These are phyloP conservation scores for Macrophomina pseudophaseolina DNA, from an alignment of 2,329 filamentous ascomycete species.

Conservation along the genomic window DNA sequence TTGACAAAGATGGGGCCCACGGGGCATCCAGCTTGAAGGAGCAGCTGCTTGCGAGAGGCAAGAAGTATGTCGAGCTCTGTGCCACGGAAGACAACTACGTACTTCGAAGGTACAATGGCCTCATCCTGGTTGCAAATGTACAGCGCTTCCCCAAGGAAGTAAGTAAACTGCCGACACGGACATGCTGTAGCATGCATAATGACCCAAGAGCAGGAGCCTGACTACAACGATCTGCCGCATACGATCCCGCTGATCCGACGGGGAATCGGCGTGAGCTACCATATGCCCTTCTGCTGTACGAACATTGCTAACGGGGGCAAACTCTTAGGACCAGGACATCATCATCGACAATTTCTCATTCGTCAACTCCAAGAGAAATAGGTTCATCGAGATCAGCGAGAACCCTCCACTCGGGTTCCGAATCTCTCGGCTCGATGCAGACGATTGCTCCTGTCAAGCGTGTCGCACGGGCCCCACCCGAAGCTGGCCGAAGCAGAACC, in stretches of 20 bases:
- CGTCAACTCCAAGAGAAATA: slow-evolving; percentile 24
- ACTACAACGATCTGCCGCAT: too few species aligned
- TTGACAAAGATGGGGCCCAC: neutral
- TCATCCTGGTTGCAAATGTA: slow-evolving; percentile 14
- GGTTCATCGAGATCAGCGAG: slow-evolving; percentile 20
- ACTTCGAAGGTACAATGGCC: slow-evolving; percentile 25
- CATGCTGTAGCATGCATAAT: neutral
- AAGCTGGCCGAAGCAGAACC: slow-evolving; percentile 5
- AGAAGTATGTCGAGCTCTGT: slow-evolving; percentile 21
- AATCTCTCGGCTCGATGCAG: slow-evolving; percentile 1
- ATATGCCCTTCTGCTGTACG: neutral
- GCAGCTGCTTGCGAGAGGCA: slow-evolving; percentile 21
- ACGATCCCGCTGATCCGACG: slow-evolving; percentile 6
- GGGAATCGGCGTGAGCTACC: slow-evolving; percentile 3
- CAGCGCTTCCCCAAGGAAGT: slow-evolving; percentile 1
- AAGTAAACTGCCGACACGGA: too few species aligned
- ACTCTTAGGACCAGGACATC: slow-evolving; percentile 15
- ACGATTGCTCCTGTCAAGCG: slow-evolving; percentile 18
- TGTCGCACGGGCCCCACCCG: slow-evolving; percentile 14
- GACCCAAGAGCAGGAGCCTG: neutral
- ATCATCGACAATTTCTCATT: slow-evolving; percentile 28
- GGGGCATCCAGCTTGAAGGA: slow-evolving; percentile 1
- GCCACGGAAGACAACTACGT: slow-evolving; percentile 5
- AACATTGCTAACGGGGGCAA: too few species aligned
- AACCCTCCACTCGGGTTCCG: slow-evolving; percentile 9